Conservation (phyloP, 202 grass and related monocot species). For the Zoysia matrella region DNA sequence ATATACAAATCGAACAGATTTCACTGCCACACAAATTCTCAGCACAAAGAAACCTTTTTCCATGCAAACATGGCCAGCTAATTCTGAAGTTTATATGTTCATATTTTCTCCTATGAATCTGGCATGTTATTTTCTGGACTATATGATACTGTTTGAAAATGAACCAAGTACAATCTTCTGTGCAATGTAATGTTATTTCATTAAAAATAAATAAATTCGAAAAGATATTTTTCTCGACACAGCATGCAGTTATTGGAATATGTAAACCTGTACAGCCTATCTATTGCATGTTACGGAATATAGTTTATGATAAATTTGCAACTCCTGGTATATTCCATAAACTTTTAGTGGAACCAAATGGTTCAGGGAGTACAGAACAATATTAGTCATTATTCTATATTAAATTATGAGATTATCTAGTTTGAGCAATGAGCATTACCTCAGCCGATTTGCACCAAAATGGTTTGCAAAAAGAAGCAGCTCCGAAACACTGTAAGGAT, state of each 20-base stretch:
- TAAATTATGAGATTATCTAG: not conserved
- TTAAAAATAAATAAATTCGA: not conserved
- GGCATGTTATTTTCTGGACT: constrained; percentile 22
- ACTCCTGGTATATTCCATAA: not conserved
- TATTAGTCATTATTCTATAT: constrained; percentile 23
- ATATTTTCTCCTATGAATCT: constrained; percentile 28
- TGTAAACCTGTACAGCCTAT: not conserved
- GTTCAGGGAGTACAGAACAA: not conserved
- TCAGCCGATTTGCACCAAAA: constrained; percentile 78
- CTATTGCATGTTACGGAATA: constrained; percentile 10
- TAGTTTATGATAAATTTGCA: constrained; percentile 15
- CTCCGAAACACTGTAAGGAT: constrained; percentile 68
- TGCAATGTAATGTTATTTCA: constrained; percentile 29
- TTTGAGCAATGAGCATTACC: constrained; percentile 54
- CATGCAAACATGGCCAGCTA: constrained; percentile 29
- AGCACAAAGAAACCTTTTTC: constrained; percentile 15
- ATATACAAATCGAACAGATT: constrained; percentile 30
- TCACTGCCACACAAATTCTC: not conserved
- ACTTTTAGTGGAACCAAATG: constrained; percentile 10
- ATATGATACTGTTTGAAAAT: constrained; percentile 14
- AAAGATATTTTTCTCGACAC: constrained; percentile 3
- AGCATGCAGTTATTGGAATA: not conserved
- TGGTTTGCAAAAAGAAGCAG: constrained; percentile 90
- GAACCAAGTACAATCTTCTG: not conserved
- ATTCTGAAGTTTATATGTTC: constrained; percentile 30